Evolutionary conservation across 2,329 filamentous ascomycete genomes (phyloP), one percentile per base, ranked within the genome.

Genomic region (Aspergillus chevalieri): DNA sequence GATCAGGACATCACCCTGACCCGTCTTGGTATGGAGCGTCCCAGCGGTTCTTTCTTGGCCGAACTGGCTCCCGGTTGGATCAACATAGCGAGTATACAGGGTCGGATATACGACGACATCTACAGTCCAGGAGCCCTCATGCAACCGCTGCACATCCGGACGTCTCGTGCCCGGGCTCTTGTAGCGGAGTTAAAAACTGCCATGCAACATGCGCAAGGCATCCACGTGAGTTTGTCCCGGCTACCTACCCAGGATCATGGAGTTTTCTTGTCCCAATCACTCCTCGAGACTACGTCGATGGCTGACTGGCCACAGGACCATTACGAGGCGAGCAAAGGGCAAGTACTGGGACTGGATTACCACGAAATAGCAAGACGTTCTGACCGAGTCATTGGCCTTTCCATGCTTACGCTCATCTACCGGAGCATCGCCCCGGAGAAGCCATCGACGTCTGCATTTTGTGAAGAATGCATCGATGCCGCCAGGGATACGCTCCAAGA

Each of bases 111-210:
- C 28, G 45, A 52, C n/a, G 21, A 48, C 6, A 28, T 57, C 3
- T 57, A 57, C 42, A 55, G 50, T 22, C 51, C 53, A 8, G 34
- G 36, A 17, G 55, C 53, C 9, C 43, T 57, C 6, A 34, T 45
- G 33, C 55, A 53, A 24, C 47, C 55, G 15, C 14, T n/a, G 3
- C 24, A 49, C 24, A 38, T 48, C 26, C 46, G 55, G n/a, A 44
- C n/a, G 8, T 36, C 44, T 42, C 51, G 51, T 41, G 43, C 53
- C 10, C 45, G 15, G 14, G 44, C 44, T n/a, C 51, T 55, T 7
- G 51, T 26, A 6, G 4, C 34, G 2, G 53, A 53, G 41, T 9
- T 55, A 12, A 30, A 55, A 28, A 42, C 21, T 24, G 17, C 10
- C 39, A 19, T 24, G 21, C 39, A 42, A 22, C 17, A 42, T 24